These are phyloP conservation scores for Euphorbia lathyris DNA, from an alignment of 345 rosid genomes.

Conservation along the genomic window DNA sequence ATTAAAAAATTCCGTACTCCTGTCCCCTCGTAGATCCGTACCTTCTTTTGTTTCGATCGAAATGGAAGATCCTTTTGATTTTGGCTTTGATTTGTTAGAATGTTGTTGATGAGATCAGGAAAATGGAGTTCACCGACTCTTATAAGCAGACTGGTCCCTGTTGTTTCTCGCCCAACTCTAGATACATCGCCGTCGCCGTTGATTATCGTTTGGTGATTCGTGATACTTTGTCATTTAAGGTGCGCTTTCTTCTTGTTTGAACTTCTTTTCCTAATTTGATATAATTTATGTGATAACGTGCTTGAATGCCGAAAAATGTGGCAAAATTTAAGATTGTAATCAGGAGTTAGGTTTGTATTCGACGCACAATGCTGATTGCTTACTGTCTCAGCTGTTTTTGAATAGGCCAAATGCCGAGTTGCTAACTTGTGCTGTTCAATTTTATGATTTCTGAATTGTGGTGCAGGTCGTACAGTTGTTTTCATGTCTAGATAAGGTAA, in stretches of 20 bases:
- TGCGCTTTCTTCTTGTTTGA: slow-evolving; percentile 13
- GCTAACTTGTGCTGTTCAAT: background rate
- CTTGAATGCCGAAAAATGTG: background rate
- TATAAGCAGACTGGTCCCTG: slow-evolving; percentile 86
- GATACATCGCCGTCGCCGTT: slow-evolving; percentile 79
- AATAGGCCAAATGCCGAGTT: too few species aligned
- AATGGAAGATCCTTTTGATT: background rate
- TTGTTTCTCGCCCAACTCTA: slow-evolving; percentile 87
- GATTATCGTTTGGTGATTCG: slow-evolving; percentile 92
- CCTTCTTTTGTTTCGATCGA: background rate
- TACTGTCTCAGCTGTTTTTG: background rate
- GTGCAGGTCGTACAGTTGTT: slow-evolving; percentile 94
- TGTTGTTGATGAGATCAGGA: background rate
- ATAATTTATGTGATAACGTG: background rate
- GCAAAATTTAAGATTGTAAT: background rate
- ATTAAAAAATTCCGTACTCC: background rate
- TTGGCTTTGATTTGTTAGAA: background rate
- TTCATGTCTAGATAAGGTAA: slow-evolving; percentile 95
- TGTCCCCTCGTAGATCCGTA: background rate
- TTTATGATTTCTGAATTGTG: slow-evolving; percentile 2
- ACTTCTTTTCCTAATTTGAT: background rate
- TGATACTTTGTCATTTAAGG: slow-evolving; percentile 81
- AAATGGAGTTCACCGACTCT: slow-evolving; percentile 92
- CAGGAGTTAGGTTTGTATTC: background rate
- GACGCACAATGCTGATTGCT: background rate